phyloP scores from a whole-genome alignment of 2,329 filamentous ascomycete species.

The Pseudogymnoascus sp. region DNA sequence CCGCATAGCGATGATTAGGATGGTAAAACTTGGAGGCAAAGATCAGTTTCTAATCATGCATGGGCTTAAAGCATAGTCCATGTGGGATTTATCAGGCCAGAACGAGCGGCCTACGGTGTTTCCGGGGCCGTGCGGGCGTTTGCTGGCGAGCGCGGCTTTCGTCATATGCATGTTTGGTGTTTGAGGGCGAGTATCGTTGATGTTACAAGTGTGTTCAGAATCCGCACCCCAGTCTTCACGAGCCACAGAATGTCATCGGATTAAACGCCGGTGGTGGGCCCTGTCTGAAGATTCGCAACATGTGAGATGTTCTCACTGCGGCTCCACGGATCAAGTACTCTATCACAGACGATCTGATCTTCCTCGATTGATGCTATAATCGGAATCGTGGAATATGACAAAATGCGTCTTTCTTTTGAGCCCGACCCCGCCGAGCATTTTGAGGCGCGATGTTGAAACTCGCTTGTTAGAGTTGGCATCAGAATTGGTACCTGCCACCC shows the following conservation, averaged over 20 bases:
- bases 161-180: conserved; percentile 6
- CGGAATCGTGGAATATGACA: background rate
- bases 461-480: background rate
- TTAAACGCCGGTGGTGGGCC: background rate
- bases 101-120: background rate
- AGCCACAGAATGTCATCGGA: background rate
- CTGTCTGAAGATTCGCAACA: background rate
- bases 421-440: background rate
- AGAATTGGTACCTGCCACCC: background rate
- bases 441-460: conserved; percentile 1
- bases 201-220: conserved; percentile 4
- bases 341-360: conserved; percentile 28
- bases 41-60: conserved; percentile 5
- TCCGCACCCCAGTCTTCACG: background rate
- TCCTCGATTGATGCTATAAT: conserved; percentile 16
- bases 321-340: background rate
- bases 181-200: conserved; percentile 3
- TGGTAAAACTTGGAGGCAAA: conserved; percentile 5
- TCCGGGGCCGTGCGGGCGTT: conserved; percentile 3
- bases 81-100: conserved; percentile 1
- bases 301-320: background rate
- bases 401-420: background rate
- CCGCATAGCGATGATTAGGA: conserved; percentile 2
- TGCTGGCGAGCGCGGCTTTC: background rate
- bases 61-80: conserved; percentile 4